These are phyloP conservation scores for Craspedostauros australis DNA, from an alignment of 108 stramenopile genomes.

Conservation along the genomic window DNA sequence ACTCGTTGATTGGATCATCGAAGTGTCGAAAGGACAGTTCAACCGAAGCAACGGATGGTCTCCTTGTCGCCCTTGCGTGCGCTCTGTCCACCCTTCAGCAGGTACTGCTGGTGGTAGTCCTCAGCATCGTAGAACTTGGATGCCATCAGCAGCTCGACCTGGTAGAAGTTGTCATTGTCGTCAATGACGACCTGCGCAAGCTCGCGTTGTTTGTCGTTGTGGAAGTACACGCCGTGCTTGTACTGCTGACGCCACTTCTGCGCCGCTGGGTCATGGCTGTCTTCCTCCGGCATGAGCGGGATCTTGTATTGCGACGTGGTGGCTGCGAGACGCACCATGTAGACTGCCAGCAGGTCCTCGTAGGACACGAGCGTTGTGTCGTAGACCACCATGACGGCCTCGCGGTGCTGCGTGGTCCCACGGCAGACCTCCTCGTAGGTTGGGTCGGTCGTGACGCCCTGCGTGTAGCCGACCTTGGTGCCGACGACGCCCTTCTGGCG, in stretches of 20 bases:
- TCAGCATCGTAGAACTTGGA: constrained; percentile 75
- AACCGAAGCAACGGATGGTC: constrained; percentile 82
- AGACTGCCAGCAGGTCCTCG: constrained; percentile 58
- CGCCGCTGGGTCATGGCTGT: not conserved
- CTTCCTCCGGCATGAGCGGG: constrained; percentile 13
- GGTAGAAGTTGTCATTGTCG: constrained; percentile 20
- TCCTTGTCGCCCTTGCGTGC: constrained; percentile 59
- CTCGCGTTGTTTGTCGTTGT: constrained; percentile 53
- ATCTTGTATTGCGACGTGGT: constrained; percentile 28
- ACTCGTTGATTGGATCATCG: no score
- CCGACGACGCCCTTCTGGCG: constrained; percentile 70
- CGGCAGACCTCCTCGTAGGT: constrained; percentile 78
- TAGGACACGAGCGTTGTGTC: constrained; percentile 71
- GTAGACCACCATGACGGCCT: constrained; percentile 84
- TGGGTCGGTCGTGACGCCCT: constrained; percentile 54
- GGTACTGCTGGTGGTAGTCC: constrained; percentile 89
- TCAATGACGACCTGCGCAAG: constrained; percentile 40
- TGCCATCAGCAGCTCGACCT: constrained; percentile 60
- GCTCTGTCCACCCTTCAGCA: constrained; percentile 90
- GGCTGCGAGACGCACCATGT: constrained; percentile 59
- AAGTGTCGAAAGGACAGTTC: no score
- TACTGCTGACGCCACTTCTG: constrained; percentile 81
- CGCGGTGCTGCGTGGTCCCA: constrained; percentile 83
- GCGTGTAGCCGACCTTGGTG: constrained; percentile 83
- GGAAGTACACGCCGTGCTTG: constrained; percentile 79